Percentiles rank a stretch among this genome's conserved stretches.
Evolutionary conservation across 129 eudicot species (phyloP).

Genomic region (Dittrichia graveolens): DNA sequence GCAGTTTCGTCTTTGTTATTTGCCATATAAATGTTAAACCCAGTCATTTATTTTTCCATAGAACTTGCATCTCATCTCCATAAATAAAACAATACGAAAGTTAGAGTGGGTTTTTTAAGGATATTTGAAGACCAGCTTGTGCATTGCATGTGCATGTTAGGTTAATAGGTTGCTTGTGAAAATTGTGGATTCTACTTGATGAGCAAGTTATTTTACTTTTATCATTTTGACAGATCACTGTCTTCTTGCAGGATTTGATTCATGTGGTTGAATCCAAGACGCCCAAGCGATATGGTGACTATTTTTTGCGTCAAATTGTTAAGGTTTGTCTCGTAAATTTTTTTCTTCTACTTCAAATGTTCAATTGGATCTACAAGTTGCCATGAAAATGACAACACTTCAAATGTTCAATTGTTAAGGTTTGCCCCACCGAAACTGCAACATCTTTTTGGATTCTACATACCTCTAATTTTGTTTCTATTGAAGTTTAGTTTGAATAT

Average conservation of each 20-base stretch:
- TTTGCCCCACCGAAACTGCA: neutral
- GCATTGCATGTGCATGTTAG: neutral
- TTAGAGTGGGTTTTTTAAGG: too few relatives aligned
- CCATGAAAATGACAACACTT: neutral
- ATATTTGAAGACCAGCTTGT: neutral
- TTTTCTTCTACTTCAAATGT: neutral
- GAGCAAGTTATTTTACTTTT: neutral
- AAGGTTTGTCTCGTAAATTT: slow-evolving; percentile 48
- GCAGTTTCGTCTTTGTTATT: too few relatives aligned
- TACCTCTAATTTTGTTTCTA: neutral
- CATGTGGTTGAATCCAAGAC: slow-evolving; percentile 79
- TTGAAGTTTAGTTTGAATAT: too few relatives aligned
- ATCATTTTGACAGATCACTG: neutral
- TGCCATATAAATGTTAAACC: too few relatives aligned
- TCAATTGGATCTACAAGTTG: neutral
- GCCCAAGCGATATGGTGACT: slow-evolving; percentile 80
- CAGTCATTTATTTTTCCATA: too few relatives aligned
- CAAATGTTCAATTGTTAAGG: neutral
- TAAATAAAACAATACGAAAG: too few relatives aligned
- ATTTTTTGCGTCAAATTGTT: slow-evolving; percentile 82
- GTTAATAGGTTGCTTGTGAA: neutral
- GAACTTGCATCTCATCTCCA: too few relatives aligned
- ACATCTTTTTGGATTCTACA: neutral
- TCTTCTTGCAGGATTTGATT: slow-evolving; percentile 66
- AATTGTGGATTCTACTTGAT: neutral